phyloP scores from a whole-genome alignment of 257 asterid species.

The Petrea volubilis region DNA sequence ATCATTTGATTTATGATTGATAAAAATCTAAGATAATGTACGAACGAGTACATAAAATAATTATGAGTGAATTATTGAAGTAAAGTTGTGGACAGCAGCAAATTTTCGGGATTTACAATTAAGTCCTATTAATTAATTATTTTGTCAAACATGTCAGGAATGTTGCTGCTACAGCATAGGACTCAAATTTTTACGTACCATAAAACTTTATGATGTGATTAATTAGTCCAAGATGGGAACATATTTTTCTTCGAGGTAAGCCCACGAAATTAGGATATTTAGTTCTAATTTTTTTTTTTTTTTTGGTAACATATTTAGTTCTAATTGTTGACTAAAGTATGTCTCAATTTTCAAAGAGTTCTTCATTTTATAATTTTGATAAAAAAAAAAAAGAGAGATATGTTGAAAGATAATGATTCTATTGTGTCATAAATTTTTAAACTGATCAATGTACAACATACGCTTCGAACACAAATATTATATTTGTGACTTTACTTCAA shows the following conservation, averaged over 20 bases:
- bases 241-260: not conserved
- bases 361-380: no score
- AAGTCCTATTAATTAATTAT: not conserved
- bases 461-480: no score
- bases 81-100: conserved; percentile 12
- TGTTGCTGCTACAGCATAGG: conserved; percentile 2
- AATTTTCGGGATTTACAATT: conserved; percentile 20
- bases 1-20: not conserved
- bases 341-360: no score
- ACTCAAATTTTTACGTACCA: not conserved
- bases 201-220: not conserved
- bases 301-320: no score
- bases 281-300: no score
- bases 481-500: no score
- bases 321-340: no score
- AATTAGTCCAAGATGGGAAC: not conserved
- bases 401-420: no score
- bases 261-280: not conserved
- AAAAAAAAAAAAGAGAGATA: no score
- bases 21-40: not conserved
- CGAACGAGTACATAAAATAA: not conserved
- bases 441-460: no score
- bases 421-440: no score
- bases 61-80: conserved; percentile 28
- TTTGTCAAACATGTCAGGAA: not conserved